Evolutionary conservation across 257 asterid species (phyloP), one percentile per base, ranked within the genome.

Genomic region (Pogostemon cablin): DNA sequence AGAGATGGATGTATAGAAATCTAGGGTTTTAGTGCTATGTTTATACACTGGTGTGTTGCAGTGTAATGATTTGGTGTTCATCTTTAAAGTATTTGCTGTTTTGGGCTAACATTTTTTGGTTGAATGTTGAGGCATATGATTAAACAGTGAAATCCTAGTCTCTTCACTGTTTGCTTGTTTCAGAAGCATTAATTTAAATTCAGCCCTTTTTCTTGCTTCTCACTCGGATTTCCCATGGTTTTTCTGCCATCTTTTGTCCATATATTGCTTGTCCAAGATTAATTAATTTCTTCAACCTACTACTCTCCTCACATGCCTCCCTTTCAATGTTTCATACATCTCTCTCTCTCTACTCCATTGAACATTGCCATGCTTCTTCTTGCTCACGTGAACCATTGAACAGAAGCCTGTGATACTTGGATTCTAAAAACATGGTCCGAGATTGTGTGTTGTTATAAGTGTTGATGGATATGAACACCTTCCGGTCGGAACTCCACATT

Each of bases 401-500:
- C 32, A 25, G 32, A 25, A 25, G 32, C 32, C 32, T 25, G 32
- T 25, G 32, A 25, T 25, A 1, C 32, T 25, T 25, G 32, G 66
- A 65, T 3, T 9, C 39, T 42, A 44, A 15, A 7, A 53, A 5
- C 38, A 50, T 38, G 32, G 32, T 25, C 32, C 1, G 32, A 1
- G 32, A 25, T 25, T 25, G 32, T 25, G 32, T 25, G 32, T 25
- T 25, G 32, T 25, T 1, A 25, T 25, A 25, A 25, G 32, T 25
- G 32, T 25, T 25, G 4, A 4, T 69, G 34, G 74, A 62, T 10
- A 83, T 83, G 88, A 88, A 86, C 71, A 88, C 72, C 10, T 79
- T 75, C 6, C 62, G 84, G 53, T 75, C 87, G 2, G 91, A 86
- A 6, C 67, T 82, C 74, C 97, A 88, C 75, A 89, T 86, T 7